These are phyloP conservation scores for Xylariales sp. DNA, from an alignment of 2,329 filamentous ascomycete genomes.

Conservation along the genomic window DNA sequence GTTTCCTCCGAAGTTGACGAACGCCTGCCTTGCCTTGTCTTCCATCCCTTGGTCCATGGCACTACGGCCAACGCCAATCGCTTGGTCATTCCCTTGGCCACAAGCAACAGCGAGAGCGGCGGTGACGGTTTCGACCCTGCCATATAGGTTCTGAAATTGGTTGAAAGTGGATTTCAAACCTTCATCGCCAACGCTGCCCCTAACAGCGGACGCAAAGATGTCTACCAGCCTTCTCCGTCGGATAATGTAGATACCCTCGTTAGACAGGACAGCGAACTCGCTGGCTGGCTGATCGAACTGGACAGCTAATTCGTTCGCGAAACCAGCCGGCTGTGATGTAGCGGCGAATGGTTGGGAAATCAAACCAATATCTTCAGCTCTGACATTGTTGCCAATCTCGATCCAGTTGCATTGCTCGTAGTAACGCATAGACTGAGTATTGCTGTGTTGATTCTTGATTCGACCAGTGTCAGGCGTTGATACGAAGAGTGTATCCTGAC, in stretches of 20 bases:
- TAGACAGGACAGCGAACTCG: slow-evolving; percentile 88
- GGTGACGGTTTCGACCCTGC: slow-evolving; percentile 81
- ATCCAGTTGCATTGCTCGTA: slow-evolving; percentile 80
- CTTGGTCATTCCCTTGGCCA: slow-evolving; percentile 76
- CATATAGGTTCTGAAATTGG: slow-evolving; percentile 80
- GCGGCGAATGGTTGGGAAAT: slow-evolving; percentile 70
- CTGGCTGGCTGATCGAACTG: slow-evolving; percentile 77
- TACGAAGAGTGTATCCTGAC: slow-evolving; percentile 66
- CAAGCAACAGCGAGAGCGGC: slow-evolving; percentile 92
- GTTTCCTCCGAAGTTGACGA: slow-evolving; percentile 89
- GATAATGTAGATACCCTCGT: slow-evolving; percentile 82
- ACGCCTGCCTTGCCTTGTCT: slow-evolving; percentile 78
- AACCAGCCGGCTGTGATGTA: slow-evolving; percentile 64
- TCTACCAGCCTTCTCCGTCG: slow-evolving; percentile 82
- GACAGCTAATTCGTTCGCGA: slow-evolving; percentile 93
- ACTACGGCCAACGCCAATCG: slow-evolving; percentile 65
- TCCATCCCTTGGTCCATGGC: slow-evolving; percentile 81
- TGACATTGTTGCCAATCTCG: slow-evolving; percentile 65
- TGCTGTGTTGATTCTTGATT: slow-evolving; percentile 61
- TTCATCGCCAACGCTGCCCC: slow-evolving; percentile 69
- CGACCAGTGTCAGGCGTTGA: slow-evolving; percentile 83
- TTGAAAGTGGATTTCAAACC: slow-evolving; percentile 77
- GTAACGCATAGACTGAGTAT: slow-evolving; percentile 53
- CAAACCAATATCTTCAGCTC: slow-evolving; percentile 73
- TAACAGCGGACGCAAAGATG: slow-evolving; percentile 79